phyloP scores from a whole-genome alignment of 2,329 filamentous ascomycete species.

The Didymella sp. region DNA sequence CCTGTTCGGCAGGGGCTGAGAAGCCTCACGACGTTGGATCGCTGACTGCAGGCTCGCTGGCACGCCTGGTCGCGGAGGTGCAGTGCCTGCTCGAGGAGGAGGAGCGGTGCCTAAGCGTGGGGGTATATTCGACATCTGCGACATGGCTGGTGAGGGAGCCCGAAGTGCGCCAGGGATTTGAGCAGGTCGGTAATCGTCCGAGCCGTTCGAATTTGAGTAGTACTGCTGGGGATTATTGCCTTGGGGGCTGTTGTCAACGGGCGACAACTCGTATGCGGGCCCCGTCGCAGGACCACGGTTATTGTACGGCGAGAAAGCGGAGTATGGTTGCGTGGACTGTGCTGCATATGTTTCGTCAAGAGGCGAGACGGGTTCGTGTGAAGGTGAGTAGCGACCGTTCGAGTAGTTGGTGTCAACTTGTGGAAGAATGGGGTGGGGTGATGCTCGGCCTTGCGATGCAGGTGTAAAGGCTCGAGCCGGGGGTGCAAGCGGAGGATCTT shows the following conservation, averaged over 20 bases:
- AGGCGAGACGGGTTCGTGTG: slow-evolving; percentile 34
- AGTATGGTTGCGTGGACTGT: slow-evolving; percentile 29
- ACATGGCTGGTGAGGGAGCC: slow-evolving; percentile 39
- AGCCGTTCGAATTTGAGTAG: slow-evolving; percentile 29
- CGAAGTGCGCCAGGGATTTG: slow-evolving; percentile 38
- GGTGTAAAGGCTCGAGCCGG: slow-evolving; percentile 38
- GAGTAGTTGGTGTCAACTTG: slow-evolving; percentile 41
- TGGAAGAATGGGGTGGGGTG: slow-evolving; percentile 37
- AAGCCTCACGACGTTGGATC: slow-evolving; percentile 47
- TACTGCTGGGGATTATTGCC: slow-evolving; percentile 27
- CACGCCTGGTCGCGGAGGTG: slow-evolving; percentile 43
- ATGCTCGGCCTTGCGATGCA: slow-evolving; percentile 40
- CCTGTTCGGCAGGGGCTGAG: slow-evolving; percentile 41
- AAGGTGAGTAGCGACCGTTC: slow-evolving; percentile 32
- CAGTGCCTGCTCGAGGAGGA: slow-evolving; percentile 36
- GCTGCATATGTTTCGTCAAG: slow-evolving; percentile 26
- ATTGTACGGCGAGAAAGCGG: slow-evolving; percentile 44
- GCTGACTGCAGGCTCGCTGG: slow-evolving; percentile 45
- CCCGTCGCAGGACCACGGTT: slow-evolving; percentile 35
- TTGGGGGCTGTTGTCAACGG: slow-evolving; percentile 39
- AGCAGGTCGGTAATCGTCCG: slow-evolving; percentile 34
- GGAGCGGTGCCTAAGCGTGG: slow-evolving; percentile 28
- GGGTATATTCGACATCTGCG: slow-evolving; percentile 30
- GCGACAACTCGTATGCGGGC: slow-evolving; percentile 45
- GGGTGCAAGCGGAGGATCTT: slow-evolving; percentile 33